Evolutionary conservation across 257 asterid genomes (phyloP), one percentile per base, ranked within the genome.

Genomic region (Plantago ovata): DNA sequence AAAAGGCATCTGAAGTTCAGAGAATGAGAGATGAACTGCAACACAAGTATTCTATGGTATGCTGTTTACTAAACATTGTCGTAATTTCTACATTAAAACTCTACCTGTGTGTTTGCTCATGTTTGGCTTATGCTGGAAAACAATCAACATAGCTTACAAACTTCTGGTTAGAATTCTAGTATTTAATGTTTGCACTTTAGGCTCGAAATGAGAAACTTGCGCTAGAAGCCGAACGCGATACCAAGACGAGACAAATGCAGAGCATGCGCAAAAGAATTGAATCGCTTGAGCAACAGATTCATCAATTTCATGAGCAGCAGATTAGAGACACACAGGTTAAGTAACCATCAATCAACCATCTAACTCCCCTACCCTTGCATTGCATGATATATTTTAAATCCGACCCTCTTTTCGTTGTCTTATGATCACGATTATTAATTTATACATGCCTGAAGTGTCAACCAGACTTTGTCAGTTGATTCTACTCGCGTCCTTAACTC

Each of bases 261-360:
- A 72, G 64, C 44, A 54, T 79, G 76, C 72, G 40, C 70, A 73
- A 71, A 61, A 82, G 68, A 59, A 76, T 74, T 58, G 73, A 81
- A 69, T 61, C 58, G 40, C 74, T 79, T 61, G 84, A 89, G 60
- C 72, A 69, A 58, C 95, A 84, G 79, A 86, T 84, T 64, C 77
- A 69, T 62, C 95, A 85, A 57, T 61, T 74, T 51, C 80, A 69
- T 43, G 91, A 80, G 76, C 93, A 84, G 79, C 80, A 74, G 71
- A 60, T 56, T 38, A 75, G 75, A 66, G 75, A 73, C 66, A 84
- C 98, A 15, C 97, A 92, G 91, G 98, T 87, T 68, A 44, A 60
- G 60, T 28, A 28, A 67, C 66, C 44, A 28, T 28, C 33, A 3
- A n/a, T n/a, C n/a, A n/a, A n/a, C n/a, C n/a, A n/a, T n/a, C n/a